Conservation (phyloP, 495 filamentous ascomycete species). For the Neurospora tetrasperma region DNA sequence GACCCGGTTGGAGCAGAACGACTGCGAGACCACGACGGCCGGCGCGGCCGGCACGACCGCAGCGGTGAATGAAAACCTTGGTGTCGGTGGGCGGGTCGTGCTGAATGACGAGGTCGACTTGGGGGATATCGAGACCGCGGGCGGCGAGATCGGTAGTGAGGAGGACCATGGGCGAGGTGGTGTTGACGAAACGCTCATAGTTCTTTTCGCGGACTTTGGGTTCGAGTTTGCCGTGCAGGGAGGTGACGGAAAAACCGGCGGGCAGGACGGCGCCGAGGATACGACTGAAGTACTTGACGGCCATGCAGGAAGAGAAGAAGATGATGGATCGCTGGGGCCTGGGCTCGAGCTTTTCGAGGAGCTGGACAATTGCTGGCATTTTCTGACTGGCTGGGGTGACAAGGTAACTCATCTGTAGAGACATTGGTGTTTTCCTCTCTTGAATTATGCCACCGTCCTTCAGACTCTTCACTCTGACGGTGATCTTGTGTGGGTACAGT, state of each 20-base stretch:
- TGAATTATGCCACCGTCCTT: constrained; percentile 54
- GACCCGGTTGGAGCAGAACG: constrained; percentile 68
- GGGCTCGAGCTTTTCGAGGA: constrained; percentile 59
- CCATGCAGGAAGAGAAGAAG: constrained; percentile 88
- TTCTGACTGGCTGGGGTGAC: constrained; percentile 65
- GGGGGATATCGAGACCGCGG: constrained; percentile 85
- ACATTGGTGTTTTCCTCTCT: constrained; percentile 80
- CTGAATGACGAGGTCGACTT: constrained; percentile 89
- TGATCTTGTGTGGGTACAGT: constrained; percentile 86
- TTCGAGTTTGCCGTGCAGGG: constrained; percentile 91
- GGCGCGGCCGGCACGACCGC: constrained; percentile 83
- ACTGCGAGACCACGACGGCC: constrained; percentile 79
- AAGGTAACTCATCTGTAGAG: constrained; percentile 83
- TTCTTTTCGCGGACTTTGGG: constrained; percentile 42
- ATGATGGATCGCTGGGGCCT: constrained; percentile 79
- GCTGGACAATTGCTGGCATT: constrained; percentile 56
- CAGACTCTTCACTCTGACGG: constrained; percentile 68
- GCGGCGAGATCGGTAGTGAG: constrained; percentile 58
- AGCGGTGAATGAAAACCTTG: constrained; percentile 91
- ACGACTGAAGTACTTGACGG: constrained; percentile 84
- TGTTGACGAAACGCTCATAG: constrained; percentile 45
- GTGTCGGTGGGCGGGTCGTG: constrained; percentile 86
- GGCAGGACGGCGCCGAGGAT: constrained; percentile 59
- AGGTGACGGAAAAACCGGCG: constrained; percentile 54
- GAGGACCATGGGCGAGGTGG: constrained; percentile 61